A percentile compares a stretch with the other conserved stretches of the same genome.
Conservation (phyloP, 2,329 filamentous ascomycete genomes). For the Coleophoma crateriformis region DNA sequence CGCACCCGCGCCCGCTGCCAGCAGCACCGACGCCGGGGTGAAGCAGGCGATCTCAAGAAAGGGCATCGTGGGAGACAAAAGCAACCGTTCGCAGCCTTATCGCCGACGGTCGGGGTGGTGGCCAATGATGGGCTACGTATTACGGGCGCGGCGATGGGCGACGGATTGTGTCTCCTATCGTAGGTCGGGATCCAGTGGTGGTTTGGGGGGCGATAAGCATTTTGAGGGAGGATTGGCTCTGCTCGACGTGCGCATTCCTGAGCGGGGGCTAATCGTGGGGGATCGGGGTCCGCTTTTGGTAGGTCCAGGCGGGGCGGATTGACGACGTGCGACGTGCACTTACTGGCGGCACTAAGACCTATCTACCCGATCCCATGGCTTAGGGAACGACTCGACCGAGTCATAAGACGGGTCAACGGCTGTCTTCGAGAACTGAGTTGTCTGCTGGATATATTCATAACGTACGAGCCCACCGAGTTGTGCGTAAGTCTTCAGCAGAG, state of each 20-base stretch:
- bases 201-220: background rate
- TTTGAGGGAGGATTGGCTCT: background rate
- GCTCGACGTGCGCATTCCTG: no score
- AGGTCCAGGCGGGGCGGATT: background rate
- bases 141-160: background rate
- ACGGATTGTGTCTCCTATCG: background rate
- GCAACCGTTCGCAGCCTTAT: background rate
- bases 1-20: conserved; percentile 36
- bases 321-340: no score
- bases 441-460: no score
- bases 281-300: background rate
- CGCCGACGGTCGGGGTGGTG: background rate
- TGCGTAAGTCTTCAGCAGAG: no score
- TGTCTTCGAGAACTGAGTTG: no score
- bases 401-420: no score
- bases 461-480: no score
- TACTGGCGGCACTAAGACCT: no score
- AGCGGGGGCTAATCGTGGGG: no score
- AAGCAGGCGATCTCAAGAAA: conserved; percentile 44
- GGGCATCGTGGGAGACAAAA: background rate
- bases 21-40: conserved; percentile 33
- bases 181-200: background rate
- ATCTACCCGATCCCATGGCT: no score
- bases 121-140: background rate
- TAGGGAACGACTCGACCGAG: no score